Evolutionary conservation across 2,329 filamentous ascomycete species (phyloP), one percentile per base, ranked within the genome.

Genomic region (Huntiella abstrusa): DNA sequence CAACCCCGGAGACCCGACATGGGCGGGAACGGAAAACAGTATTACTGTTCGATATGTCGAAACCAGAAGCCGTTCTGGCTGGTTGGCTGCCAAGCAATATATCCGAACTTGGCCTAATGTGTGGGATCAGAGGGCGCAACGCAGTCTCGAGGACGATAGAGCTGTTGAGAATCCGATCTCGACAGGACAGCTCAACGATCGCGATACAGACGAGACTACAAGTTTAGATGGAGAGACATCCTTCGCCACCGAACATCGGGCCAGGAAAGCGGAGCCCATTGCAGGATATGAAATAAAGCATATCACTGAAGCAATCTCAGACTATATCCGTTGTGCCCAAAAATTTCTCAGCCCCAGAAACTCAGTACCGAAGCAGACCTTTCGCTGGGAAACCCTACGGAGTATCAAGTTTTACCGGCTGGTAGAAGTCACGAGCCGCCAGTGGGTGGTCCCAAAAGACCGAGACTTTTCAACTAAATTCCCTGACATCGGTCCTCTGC

Each of bases 21-120:
- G 22, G 34, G 40, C 16, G 33, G 19, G n/a, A 35, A 35, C 11
- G 46, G 40, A 44, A 45, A 46, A 5, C 48, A 49, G 32, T 42
- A 39, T 5, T 28, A 46, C 13, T 22, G 19, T 11, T 42, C 48
- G 10, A 32, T 49, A 17, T 22, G 10, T 12, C 15, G 33, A 28
- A 8, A 12, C 35, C 15, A 13, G 28, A 38, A 16, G 4, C 3
- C 33, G 40, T 13, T 28, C 43, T 39, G 33, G 43, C 15, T 46
- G 39, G 47, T 10, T 28, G 4, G 32, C 10, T 12, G 4, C 16
- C n/a, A 1, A 2, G 11, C 5, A 41, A 32, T 41, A 32, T 15
- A n/a, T 16, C 11, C 15, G 3, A 10, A 16, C 12, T 2, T 17
- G 15, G 37, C 22, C 22, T 28, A 28, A 39, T 17, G 37, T 15